A percentile compares a stretch with the other conserved stretches of the same genome.
These are phyloP conservation scores for Solanum hybrid DNA, from an alignment of 305 asterid genomes.

Conservation along the genomic window DNA sequence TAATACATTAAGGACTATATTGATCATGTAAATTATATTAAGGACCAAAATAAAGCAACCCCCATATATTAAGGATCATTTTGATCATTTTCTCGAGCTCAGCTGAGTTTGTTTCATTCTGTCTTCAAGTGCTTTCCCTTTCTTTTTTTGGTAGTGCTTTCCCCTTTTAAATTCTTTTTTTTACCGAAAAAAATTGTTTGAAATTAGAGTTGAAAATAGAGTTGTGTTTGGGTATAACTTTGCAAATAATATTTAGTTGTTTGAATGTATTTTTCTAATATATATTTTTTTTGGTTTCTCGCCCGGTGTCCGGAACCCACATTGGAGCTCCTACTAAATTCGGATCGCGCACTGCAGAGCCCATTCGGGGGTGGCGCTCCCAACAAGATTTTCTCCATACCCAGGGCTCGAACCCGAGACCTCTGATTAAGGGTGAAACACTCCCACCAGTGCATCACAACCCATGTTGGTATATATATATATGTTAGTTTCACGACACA, in stretches of 20 bases:
- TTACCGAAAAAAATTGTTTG: not conserved
- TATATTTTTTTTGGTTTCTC: not conserved
- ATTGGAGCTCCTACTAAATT: not conserved
- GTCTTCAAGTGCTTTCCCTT: not conserved
- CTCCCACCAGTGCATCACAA: not conserved
- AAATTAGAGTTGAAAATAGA: not conserved
- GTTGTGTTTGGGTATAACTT: not conserved
- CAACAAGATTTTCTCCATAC: not conserved
- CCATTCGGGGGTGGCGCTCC: not conserved
- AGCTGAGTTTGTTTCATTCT: not conserved
- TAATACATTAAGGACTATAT: too few species aligned
- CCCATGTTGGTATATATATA: not conserved
- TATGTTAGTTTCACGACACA: too few species aligned
- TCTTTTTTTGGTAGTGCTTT: too few species aligned
- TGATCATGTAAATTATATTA: too few species aligned
- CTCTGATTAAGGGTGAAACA: not conserved
- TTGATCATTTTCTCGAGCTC: not conserved
- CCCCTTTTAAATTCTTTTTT: not conserved
- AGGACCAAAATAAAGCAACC: not conserved
- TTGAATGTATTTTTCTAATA: too few species aligned
- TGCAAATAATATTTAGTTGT: not conserved
- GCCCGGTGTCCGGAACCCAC: not conserved
- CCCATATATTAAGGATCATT: not conserved
- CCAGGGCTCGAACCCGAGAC: not conserved
- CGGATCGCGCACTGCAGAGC: too few species aligned